These are phyloP conservation scores for Ormosia emarginata DNA, from an alignment of 306 rosid species.

Conservation along the genomic window DNA sequence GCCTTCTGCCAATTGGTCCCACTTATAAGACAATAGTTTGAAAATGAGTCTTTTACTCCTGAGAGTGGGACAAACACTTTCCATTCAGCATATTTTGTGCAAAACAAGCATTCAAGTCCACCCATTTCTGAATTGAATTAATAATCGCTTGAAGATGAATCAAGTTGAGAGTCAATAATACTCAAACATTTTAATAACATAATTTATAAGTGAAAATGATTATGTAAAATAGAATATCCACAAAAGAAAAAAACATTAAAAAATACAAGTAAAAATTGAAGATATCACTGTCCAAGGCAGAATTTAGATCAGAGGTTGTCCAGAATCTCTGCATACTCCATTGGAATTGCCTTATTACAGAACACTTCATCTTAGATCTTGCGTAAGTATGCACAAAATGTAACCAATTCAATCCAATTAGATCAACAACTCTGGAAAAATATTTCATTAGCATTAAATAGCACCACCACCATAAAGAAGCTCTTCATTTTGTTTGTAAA, in stretches of 20 bases:
- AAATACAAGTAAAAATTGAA: neutral
- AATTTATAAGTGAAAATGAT: conserved; percentile 27
- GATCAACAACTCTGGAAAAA: neutral
- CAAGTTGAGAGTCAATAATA: neutral
- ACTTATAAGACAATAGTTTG: too few species aligned
- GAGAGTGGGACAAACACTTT: too few species aligned
- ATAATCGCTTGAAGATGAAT: neutral
- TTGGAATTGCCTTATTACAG: conserved; percentile 61
- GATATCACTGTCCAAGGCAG: conserved; percentile 41
- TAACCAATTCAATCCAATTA: neutral
- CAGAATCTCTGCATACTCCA: conserved; percentile 69
- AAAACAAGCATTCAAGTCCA: too few species aligned
- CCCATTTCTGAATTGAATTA: too few species aligned
- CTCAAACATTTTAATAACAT: neutral
- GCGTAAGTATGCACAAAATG: conserved; percentile 50
- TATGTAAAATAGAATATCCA: neutral
- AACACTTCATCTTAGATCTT: conserved; percentile 85
- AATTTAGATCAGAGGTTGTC: conserved; percentile 67
- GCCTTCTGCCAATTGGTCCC: too few species aligned
- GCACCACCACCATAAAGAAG: neutral
- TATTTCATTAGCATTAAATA: neutral
- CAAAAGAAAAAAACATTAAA: neutral
- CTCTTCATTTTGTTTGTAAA: neutral
- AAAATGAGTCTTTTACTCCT: too few species aligned
- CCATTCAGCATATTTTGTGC: too few species aligned